Percentiles rank a stretch among this genome's conserved stretches.
phyloP scores from a whole-genome alignment of 306 rosid genomes.

The Dalbergia oliveri region DNA sequence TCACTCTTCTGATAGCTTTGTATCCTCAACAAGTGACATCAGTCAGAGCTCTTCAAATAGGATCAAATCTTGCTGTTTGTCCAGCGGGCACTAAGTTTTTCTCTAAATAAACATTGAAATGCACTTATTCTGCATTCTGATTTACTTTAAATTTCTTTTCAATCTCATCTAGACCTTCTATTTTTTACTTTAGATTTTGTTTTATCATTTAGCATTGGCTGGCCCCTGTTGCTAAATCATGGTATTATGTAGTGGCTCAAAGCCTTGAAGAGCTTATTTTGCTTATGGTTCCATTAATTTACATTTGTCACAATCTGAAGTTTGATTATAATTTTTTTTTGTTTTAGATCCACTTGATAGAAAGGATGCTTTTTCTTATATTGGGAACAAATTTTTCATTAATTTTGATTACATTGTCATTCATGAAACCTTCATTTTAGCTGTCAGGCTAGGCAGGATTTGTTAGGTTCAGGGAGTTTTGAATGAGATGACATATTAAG shows the following conservation, averaged over 20 bases:
- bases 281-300: conserved; percentile 3
- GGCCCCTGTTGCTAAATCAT: background rate
- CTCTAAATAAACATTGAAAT: background rate
- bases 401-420: background rate
- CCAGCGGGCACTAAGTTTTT: conserved; percentile 79
- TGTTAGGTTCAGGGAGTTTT: background rate
- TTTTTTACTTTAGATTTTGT: conserved; percentile 2
- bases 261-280: conserved; percentile 20
- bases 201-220: background rate
- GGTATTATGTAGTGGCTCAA: conserved; percentile 1
- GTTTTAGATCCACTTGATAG: conserved; percentile 11
- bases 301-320: background rate
- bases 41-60: conserved; percentile 83
- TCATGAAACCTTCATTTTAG: background rate
- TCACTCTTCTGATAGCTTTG: conserved; percentile 60
- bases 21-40: conserved; percentile 79
- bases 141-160: conserved; percentile 5
- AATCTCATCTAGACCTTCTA: conserved; percentile 4
- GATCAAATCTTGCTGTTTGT: conserved; percentile 80
- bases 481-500: conserved; percentile 5
- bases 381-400: conserved; percentile 5
- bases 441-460: conserved; percentile 1
- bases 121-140: conserved; percentile 14
- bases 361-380: background rate
- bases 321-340: background rate